phyloP scores from a whole-genome alignment of 495 filamentous ascomycete species.

The Tuber aestivum region DNA sequence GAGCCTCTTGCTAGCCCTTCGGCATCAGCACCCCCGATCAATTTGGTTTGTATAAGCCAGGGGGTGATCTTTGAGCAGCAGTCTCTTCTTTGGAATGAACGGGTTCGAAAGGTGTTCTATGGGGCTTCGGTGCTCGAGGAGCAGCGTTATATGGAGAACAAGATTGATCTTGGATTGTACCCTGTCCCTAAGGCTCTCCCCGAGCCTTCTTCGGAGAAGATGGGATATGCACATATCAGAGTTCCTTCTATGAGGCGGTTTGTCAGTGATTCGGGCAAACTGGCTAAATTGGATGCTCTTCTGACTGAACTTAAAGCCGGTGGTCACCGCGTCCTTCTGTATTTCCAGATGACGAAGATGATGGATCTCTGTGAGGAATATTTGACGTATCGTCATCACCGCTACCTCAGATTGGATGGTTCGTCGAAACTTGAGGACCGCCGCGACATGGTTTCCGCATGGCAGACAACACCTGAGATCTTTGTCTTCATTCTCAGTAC shows the following conservation, averaged over 20 bases:
- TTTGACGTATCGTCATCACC: constrained; percentile 95
- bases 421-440: constrained; percentile 98
- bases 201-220: constrained; percentile 67
- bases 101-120: constrained; percentile 67
- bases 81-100: constrained; percentile 69
- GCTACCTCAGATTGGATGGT: constrained; percentile 92
- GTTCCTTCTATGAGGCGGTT: constrained; percentile 98
- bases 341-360: constrained; percentile 99
- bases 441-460: constrained; percentile 92
- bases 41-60: constrained; percentile 67
- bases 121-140: constrained; percentile 63
- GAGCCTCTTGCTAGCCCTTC: constrained; percentile 71
- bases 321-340: constrained; percentile 91
- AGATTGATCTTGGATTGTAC: constrained; percentile 59
- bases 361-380: constrained; percentile 99
- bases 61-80: constrained; percentile 61
- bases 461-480: constrained; percentile 81
- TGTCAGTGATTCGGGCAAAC: constrained; percentile 94
- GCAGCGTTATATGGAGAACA: constrained; percentile 62
- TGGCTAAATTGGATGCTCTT: constrained; percentile 84
- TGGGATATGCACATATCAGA: constrained; percentile 78
- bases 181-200: constrained; percentile 64
- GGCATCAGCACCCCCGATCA: constrained; percentile 82
- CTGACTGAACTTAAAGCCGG: constrained; percentile 82
- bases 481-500: constrained; percentile 96